Evolutionary conservation across 352 stramenopile species (phyloP), one percentile per base, ranked within the genome.

Genomic region (Globisporangium apiculatum): DNA sequence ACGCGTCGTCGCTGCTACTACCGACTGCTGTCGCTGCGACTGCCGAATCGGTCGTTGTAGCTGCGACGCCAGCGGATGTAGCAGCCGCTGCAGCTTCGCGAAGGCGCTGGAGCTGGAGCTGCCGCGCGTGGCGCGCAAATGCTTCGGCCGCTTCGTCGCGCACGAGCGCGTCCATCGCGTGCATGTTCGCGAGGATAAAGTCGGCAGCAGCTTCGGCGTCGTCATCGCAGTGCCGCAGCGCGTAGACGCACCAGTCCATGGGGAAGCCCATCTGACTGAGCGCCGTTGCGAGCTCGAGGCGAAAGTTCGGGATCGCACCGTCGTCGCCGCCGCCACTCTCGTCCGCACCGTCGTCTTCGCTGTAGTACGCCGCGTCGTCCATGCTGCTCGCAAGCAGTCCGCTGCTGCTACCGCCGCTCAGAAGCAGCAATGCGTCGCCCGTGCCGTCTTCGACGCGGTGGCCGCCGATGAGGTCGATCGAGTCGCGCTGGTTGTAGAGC

Each of bases 211-310:
- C 73, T 47, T 94, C 84, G 0, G 79, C 72, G 61, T 95, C 84
- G 40, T 95, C 86, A 53, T 94, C 82, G 60, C 86, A 93, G 47
- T 93, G 82, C 18, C 75, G 73, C 3, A 94, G 53, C 38, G 86
- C 84, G 49, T 93, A 93, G 5, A 95, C 61, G 48, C 84, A 95
- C 84, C 84, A 94, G 9, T 95, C 84, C 73, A 95, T 90, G 0
- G 82, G 80, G 55, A 95, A 94, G 0, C 86, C 86, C 84, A 95
- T 92, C 60, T 93, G 79, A 55, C 75, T 92, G 6, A 95, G 57
- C 6, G 77, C 76, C 1, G 82, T 92, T 7, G 76, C 80, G 37
- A 93, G 64, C 50, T 94, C 84, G 70, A 94, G 87, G 8, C 86
- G 82, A 58, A 94, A 92, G 70, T 91, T 93, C 2, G 83, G 85